phyloP scores from a whole-genome alignment of 179 eudicot genomes.

The Sideroxylon spinosum region DNA sequence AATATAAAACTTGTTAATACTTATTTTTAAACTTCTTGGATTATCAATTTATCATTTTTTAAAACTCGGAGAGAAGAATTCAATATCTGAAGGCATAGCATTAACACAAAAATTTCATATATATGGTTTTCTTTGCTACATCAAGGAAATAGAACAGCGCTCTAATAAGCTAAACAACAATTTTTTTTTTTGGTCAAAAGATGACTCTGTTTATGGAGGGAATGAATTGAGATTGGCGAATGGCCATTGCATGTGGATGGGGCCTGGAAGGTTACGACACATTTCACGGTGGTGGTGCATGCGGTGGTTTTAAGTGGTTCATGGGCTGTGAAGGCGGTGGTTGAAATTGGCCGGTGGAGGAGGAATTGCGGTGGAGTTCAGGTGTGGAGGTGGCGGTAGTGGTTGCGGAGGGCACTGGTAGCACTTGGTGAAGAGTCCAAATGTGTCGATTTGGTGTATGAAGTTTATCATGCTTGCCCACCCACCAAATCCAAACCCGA shows the following conservation, averaged over 20 bases:
- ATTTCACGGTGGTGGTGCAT: not conserved
- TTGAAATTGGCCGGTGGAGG: conserved; percentile 26
- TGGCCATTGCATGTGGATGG: not conserved
- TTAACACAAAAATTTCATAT: conserved; percentile 4
- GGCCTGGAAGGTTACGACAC: too few species aligned
- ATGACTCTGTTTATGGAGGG: not conserved
- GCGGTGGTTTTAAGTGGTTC: not conserved
- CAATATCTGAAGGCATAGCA: too few species aligned
- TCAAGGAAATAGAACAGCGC: conserved; percentile 11
- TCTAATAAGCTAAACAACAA: not conserved
- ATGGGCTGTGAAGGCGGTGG: conserved; percentile 24
- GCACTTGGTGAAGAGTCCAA: conserved; percentile 58
- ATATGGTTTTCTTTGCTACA: too few species aligned
- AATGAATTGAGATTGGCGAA: not conserved
- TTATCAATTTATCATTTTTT: too few species aligned
- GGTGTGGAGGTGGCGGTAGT: conserved; percentile 22
- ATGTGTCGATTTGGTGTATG: conserved; percentile 52
- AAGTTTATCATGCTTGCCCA: conserved; percentile 59
- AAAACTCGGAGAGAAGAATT: not conserved
- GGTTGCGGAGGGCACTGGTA: conserved; percentile 49
- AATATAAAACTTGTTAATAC: too few species aligned
- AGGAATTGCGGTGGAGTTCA: conserved; percentile 28
- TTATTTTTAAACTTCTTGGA: too few species aligned
- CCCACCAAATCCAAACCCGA: conserved; percentile 63
- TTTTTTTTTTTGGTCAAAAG: not conserved